These are phyloP conservation scores for Apiospora phragmitis DNA, from an alignment of 2,329 filamentous ascomycete species.

Conservation along the genomic window DNA sequence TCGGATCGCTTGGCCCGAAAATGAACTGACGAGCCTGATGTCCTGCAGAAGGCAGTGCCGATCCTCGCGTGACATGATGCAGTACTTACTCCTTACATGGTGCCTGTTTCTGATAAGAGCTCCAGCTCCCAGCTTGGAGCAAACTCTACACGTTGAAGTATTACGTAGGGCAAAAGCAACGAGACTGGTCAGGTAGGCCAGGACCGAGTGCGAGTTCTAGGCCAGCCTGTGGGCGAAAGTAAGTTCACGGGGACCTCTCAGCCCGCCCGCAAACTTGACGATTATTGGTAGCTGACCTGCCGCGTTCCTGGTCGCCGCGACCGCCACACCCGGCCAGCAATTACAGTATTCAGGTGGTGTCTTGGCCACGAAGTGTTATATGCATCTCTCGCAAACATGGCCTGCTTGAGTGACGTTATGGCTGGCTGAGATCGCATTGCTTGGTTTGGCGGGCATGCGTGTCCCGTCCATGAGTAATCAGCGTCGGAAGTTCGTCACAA, in stretches of 20 bases:
- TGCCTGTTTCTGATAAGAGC: too few species aligned
- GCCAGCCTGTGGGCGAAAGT: not conserved
- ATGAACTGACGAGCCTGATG: not conserved
- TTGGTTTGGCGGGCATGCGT: too few species aligned
- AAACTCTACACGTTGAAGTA: not conserved
- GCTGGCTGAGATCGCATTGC: too few species aligned
- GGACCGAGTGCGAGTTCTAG: not conserved
- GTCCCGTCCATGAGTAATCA: too few species aligned
- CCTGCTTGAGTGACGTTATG: not conserved
- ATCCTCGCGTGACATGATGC: not conserved
- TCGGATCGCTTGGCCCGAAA: not conserved
- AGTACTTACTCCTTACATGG: too few species aligned
- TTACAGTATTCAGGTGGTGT: not conserved
- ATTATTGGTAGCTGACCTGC: not conserved
- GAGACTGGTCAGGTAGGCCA: not conserved
- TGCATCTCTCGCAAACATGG: too few species aligned
- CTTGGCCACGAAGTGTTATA: too few species aligned
- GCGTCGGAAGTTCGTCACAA: too few species aligned
- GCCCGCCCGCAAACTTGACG: not conserved
- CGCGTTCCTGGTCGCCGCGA: not conserved
- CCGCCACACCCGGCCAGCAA: not conserved
- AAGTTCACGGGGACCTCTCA: not conserved
- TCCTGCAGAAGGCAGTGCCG: not conserved
- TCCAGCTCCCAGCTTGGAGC: too few species aligned
- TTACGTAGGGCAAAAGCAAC: not conserved